Conservation (phyloP, 257 asterid species). For the Forsythia suspensa region DNA sequence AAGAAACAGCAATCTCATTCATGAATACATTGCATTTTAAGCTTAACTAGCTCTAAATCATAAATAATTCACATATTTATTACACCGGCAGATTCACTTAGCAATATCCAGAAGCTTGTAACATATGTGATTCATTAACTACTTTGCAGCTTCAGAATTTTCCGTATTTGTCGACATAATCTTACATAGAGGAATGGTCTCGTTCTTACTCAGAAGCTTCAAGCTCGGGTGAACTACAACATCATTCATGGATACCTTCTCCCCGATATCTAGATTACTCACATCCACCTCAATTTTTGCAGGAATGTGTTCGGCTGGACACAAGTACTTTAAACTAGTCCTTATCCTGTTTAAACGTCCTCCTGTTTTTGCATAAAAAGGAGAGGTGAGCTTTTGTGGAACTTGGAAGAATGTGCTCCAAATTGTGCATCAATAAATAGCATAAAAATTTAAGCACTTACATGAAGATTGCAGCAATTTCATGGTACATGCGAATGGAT, state of each 20-base stretch:
- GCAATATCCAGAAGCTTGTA: constrained; percentile 2
- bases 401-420: neutral
- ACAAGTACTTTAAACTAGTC: constrained; percentile 58
- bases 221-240: constrained; percentile 65
- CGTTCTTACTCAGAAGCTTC: constrained; percentile 85
- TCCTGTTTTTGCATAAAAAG: constrained; percentile 48
- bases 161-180: constrained; percentile 47
- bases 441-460: neutral
- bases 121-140: constrained; percentile 8
- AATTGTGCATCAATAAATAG: neutral
- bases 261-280: constrained; percentile 83
- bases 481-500: neutral
- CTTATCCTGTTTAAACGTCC: constrained; percentile 59
- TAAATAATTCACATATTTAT: constrained; percentile 20
- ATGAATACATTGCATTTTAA: neutral
- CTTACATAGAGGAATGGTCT: constrained; percentile 78
- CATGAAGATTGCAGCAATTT: neutral
- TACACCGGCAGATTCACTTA: constrained; percentile 1
- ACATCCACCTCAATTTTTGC: constrained; percentile 78
- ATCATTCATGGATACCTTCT: constrained; percentile 55
- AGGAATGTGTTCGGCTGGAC: constrained; percentile 88
- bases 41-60: neutral
- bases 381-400: constrained; percentile 5
- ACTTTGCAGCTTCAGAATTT: constrained; percentile 22
- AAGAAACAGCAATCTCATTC: neutral